Conservation (phyloP, 2,329 filamentous ascomycete species). For the Microcyclosporella mali region DNA sequence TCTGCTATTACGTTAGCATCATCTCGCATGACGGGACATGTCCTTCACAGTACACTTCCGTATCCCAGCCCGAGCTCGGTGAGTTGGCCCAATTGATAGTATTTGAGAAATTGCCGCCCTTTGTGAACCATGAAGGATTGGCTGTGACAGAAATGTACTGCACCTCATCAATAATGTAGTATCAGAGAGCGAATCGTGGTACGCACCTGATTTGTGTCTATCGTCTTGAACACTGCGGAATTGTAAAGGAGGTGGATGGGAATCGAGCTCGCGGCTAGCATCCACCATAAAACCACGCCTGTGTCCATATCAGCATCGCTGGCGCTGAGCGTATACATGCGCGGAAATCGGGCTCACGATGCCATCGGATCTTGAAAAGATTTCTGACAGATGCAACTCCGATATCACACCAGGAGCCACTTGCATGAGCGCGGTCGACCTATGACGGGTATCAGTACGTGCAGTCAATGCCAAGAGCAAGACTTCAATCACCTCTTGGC, state of each 20-base stretch:
- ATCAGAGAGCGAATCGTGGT: no score
- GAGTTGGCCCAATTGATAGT: conserved; percentile 1
- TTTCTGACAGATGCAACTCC: conserved; percentile 41
- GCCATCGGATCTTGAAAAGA: conserved; percentile 21
- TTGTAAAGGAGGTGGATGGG: conserved; percentile 36
- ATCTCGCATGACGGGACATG: neutral
- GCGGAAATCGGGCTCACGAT: conserved; percentile 5
- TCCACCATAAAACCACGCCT: conserved; percentile 17
- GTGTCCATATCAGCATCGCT: no score
- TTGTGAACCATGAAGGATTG: conserved; percentile 8
- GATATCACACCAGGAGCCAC: conserved; percentile 40
- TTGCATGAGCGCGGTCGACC: conserved; percentile 43
- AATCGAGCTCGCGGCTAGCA: conserved; percentile 29
- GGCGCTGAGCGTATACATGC: no score
- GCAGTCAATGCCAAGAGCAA: no score
- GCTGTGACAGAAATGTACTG: conserved; percentile 15
- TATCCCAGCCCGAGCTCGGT: neutral
- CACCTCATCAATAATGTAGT: no score
- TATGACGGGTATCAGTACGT: no score
- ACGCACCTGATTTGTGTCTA: conserved; percentile 13
- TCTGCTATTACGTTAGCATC: conserved; percentile 2
- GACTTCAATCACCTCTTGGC: conserved; percentile 32
- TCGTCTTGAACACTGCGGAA: conserved; percentile 25
- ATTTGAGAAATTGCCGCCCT: conserved; percentile 6
- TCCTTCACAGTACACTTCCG: neutral